Evolutionary conservation across 768 basidiomycete species (phyloP), one percentile per base, ranked within the genome.

Genomic region (Russula sp.): DNA sequence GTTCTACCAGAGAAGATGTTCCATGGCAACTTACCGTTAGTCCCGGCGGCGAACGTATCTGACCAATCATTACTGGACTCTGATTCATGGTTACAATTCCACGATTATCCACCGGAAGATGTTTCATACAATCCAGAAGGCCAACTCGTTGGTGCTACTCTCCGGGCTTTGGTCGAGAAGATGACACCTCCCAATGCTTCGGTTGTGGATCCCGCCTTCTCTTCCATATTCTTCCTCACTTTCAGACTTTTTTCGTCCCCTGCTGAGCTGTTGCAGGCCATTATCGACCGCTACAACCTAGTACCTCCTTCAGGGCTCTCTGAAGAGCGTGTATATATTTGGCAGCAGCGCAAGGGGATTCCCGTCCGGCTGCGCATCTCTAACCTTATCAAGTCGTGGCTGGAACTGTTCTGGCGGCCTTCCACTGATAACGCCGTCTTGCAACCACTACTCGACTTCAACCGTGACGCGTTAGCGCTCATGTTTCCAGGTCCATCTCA

Each of bases 321-420:
- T 5, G 78, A 80, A 39, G 83, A 84, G 59, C 85, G 88, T 46
- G 67, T 84, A 13, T 80, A 81, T 32, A 65, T 87, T 8, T 98
- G 95, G 94, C 83, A 89, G 68, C 87, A 93, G 67, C 78, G 81
- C 55, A 98, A 97, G 75, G 89, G 88, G 22, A 81, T 91, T 5
- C 94, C 96, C 7, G 87, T 98, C 43, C 88, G 96, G 45, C 75
- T 98, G 58, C 83, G 97, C 36, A 87, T 98, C 42, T 88, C 89
- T 48, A 96, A 96, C 72, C 86, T 98, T 70, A 82, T 98, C 76
- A 98, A 95, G 77, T 80, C 81, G 11, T 99, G 97, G 97, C 78
- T 97, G 54, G 95, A 98, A 72, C 77, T 79, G 64, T 87, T 96
- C 73, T 98, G 96, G 95, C 81, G 87, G 7, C 72, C 83, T n/a